Evolutionary conservation across 2,329 filamentous ascomycete genomes (phyloP).

Genomic region (Botrytis fragariae): DNA sequence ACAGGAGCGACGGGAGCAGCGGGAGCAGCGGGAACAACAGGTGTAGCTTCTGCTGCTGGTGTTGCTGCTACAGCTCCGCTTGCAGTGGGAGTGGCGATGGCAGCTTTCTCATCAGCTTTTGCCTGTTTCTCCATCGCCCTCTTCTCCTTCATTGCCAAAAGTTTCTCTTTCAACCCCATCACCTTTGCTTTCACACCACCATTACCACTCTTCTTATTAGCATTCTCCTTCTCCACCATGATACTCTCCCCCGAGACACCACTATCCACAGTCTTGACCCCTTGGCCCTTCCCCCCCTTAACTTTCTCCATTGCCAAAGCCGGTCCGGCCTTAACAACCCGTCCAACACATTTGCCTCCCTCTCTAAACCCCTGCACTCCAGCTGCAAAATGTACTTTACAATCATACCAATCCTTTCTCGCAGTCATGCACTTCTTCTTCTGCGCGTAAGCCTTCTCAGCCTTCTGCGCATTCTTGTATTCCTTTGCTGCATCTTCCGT

Average conservation of each 20-base stretch:
- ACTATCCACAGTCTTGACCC: background rate
- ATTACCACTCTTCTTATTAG: background rate
- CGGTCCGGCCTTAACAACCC: conserved; percentile 9
- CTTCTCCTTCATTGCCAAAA: conserved; percentile 9
- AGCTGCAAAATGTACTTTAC: conserved; percentile 4
- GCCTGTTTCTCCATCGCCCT: background rate
- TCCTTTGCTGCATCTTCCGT: background rate
- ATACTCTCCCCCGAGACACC: background rate
- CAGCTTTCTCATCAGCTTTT: background rate
- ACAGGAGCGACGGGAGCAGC: background rate
- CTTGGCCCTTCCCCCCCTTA: background rate
- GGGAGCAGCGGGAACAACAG: background rate
- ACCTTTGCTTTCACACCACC: conserved; percentile 4
- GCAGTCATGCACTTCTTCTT: conserved; percentile 14
- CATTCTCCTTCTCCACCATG: background rate
- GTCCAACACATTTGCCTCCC: conserved; percentile 14
- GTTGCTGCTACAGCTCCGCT: background rate
- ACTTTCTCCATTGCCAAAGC: conserved; percentile 9
- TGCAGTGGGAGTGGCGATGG: background rate
- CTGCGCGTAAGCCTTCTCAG: background rate
- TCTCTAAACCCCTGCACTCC: conserved; percentile 5
- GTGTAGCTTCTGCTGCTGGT: background rate
- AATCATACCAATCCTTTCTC: conserved; percentile 14
- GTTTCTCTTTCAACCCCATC: conserved; percentile 1
- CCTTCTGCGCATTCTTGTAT: background rate